Evolutionary conservation across 2,329 filamentous ascomycete genomes (phyloP).

Genomic region (Aspergillus latus): DNA sequence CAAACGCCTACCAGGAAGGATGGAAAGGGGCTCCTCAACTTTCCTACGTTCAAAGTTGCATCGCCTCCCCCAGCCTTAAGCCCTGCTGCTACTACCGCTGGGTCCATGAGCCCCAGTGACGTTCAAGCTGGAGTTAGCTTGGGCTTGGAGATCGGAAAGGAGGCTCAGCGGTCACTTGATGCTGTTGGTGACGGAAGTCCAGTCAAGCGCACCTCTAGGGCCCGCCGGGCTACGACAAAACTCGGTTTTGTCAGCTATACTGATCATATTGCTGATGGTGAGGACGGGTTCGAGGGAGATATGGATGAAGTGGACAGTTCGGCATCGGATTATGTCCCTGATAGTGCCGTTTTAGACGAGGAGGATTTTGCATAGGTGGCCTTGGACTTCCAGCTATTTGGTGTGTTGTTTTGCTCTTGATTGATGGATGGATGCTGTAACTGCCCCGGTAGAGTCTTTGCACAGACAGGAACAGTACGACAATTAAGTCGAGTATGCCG

Average conservation of each 20-base stretch:
- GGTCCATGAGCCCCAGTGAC: not conserved
- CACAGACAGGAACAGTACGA: too few species aligned
- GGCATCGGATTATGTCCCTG: constrained; percentile 23
- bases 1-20: not conserved
- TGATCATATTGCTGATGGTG: constrained; percentile 21
- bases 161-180: not conserved
- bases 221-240: not conserved
- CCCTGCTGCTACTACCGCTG: not conserved
- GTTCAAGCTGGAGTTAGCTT: not conserved
- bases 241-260: not conserved
- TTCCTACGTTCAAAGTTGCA: not conserved
- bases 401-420: not conserved
- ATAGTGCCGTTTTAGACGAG: constrained; percentile 5
- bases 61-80: not conserved
- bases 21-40: not conserved
- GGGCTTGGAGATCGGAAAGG: not conserved
- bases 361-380: constrained; percentile 8
- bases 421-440: not conserved
- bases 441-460: too few species aligned
- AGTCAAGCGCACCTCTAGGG: not conserved
- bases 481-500: too few species aligned
- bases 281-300: constrained; percentile 11
- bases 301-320: constrained; percentile 21
- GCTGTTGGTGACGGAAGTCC: not conserved
- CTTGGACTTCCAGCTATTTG: not conserved